Conservation (phyloP, 1,284 basidiomycete species). For the Ustilago xerochloae region DNA sequence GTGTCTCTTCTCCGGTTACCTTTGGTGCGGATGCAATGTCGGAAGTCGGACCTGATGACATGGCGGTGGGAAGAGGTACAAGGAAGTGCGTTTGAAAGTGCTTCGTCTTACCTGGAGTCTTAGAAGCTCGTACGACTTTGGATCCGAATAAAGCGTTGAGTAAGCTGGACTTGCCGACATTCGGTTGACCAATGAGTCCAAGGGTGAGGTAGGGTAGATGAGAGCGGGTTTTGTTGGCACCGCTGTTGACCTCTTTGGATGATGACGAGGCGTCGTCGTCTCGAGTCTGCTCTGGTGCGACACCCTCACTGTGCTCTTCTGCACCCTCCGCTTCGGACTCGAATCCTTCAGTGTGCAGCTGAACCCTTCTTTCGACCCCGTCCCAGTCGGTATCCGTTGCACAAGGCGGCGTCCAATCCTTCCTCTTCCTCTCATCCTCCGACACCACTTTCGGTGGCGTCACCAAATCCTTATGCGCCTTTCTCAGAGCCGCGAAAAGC, state of each 20-base stretch:
- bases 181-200: constrained; percentile 76
- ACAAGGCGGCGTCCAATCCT: constrained; percentile 75
- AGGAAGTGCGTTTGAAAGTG: constrained; percentile 90
- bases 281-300: background rate
- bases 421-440: constrained; percentile 73
- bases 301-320: background rate
- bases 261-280: background rate
- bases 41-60: constrained; percentile 81
- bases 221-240: constrained; percentile 14
- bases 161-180: constrained; percentile 90
- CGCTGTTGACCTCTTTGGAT: background rate
- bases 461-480: constrained; percentile 77
- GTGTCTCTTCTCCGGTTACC: constrained; percentile 49
- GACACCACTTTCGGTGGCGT: constrained; percentile 76
- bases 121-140: constrained; percentile 83
- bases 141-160: constrained; percentile 88
- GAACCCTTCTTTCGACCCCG: constrained; percentile 38
- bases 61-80: constrained; percentile 79
- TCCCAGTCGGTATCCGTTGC: constrained; percentile 53
- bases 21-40: constrained; percentile 67
- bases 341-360: constrained; percentile 34
- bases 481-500: constrained; percentile 77
- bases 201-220: constrained; percentile 50
- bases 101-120: constrained; percentile 93
- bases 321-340: background rate